Percentiles rank a stretch among this genome's conserved stretches.
Conservation (phyloP, 192 early-diverging fungal species). For the Backusella psychrophila region DNA sequence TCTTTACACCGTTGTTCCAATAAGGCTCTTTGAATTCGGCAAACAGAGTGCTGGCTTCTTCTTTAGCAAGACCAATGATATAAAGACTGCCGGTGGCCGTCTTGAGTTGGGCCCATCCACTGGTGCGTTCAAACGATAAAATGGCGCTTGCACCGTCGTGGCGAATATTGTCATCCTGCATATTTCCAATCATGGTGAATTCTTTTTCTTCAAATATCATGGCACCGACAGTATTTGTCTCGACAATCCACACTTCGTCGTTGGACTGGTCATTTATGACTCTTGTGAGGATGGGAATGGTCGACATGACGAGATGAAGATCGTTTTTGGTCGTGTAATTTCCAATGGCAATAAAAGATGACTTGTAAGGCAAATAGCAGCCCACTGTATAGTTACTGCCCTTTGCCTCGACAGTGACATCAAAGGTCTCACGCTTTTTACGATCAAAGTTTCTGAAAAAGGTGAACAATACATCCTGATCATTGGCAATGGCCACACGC, state of each 20-base stretch:
- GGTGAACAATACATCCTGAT: slow-evolving; percentile 40
- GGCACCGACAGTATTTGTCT: slow-evolving; percentile 51
- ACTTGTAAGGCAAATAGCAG: slow-evolving; percentile 53
- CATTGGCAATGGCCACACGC: slow-evolving; percentile 19
- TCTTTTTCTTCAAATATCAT: slow-evolving; percentile 56
- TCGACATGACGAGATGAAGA: slow-evolving; percentile 52
- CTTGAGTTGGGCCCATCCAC: slow-evolving; percentile 34
- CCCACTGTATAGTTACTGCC: slow-evolving; percentile 9
- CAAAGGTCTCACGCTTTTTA: slow-evolving; percentile 37
- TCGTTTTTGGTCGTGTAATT: slow-evolving; percentile 54
- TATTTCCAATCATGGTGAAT: slow-evolving; percentile 36
- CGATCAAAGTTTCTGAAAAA: slow-evolving; percentile 70
- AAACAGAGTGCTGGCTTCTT: slow-evolving; percentile 41
- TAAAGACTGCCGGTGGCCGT: slow-evolving; percentile 22
- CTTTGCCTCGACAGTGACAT: slow-evolving; percentile 28
- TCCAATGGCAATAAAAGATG: slow-evolving; percentile 61
- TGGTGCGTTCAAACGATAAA: slow-evolving; percentile 33
- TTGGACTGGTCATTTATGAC: slow-evolving; percentile 13
- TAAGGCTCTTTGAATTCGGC: slow-evolving; percentile 47
- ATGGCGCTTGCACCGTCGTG: slow-evolving; percentile 24
- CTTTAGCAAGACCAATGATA: slow-evolving; percentile 25
- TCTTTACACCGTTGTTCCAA: slow-evolving; percentile 26
- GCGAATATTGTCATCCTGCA: slow-evolving; percentile 25
- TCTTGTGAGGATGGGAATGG: slow-evolving; percentile 50
- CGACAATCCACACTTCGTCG: slow-evolving; percentile 65